phyloP scores from a whole-genome alignment of 2,329 filamentous ascomycete species.

The Trichoderma pleuroti region DNA sequence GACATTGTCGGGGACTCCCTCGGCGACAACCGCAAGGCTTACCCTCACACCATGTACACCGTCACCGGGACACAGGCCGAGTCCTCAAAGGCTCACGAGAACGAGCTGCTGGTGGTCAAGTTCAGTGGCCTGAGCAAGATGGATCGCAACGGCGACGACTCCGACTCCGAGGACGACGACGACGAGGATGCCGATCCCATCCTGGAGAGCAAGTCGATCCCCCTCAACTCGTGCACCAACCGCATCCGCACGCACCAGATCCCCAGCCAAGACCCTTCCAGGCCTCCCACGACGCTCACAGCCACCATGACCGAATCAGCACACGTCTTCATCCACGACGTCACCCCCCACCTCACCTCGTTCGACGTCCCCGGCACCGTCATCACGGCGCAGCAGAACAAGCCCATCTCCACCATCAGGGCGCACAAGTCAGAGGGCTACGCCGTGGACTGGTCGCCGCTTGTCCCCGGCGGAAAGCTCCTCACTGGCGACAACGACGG shows the following conservation, averaged over 20 bases:
- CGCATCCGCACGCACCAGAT: slow-evolving; percentile 85
- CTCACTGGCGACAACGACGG: slow-evolving; percentile 90
- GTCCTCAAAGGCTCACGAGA: slow-evolving; percentile 69
- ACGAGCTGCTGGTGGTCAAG: slow-evolving; percentile 94
- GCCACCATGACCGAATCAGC: slow-evolving; percentile 90
- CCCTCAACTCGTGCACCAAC: slow-evolving; percentile 84
- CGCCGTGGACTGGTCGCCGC: slow-evolving; percentile 91
- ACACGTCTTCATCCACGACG: slow-evolving; percentile 88
- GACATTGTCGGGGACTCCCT: slow-evolving; percentile 84
- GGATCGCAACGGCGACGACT: slow-evolving; percentile 65
- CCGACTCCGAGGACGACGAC: slow-evolving; percentile 68
- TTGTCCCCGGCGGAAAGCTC: slow-evolving; percentile 73
- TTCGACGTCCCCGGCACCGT: slow-evolving; percentile 86
- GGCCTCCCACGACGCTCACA: slow-evolving; percentile 75
- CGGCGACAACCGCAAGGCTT: slow-evolving; percentile 86
- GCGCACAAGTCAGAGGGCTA: slow-evolving; percentile 95
- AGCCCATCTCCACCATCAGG: slow-evolving; percentile 80
- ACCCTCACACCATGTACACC: slow-evolving; percentile 91
- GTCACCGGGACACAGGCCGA: slow-evolving; percentile 94
- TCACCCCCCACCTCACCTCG: slow-evolving; percentile 81
- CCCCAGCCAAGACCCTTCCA: slow-evolving; percentile 65
- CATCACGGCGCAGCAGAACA: slow-evolving; percentile 78
- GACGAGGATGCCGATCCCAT: slow-evolving; percentile 82
- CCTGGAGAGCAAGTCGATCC: slow-evolving; percentile 86
- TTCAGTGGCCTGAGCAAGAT: slow-evolving; percentile 87